Base-by-base conservation (phyloP, 768 basidiomycete genomes). In the Psilocybe cubensis region DNA sequence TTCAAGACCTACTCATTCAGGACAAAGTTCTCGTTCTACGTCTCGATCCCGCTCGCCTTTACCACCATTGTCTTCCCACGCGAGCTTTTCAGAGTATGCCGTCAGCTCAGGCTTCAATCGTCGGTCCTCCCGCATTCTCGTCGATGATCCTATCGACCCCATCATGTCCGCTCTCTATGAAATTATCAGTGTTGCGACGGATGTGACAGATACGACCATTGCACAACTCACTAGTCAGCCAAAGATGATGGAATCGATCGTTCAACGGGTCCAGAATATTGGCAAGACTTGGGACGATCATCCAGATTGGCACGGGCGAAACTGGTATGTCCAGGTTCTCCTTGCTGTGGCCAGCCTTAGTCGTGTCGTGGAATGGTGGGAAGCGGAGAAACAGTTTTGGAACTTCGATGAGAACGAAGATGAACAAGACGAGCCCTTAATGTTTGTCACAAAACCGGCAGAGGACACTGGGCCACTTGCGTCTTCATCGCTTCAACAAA, bases 311-410 rank as follows among this genome's bases (percentile, higher is more conserved):
- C 94, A 95, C 64, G 96, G 97, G 23, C 83, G 96, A 56, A 94
- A 91, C 57, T 99, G 96, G 97, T 98, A 98, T 74, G 95, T 98
- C 51, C 95, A 96, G 69, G 89, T 98, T 24, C 82, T 98, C 4
- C 87, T 98, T 47, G 96, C 97, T 20, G 89, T 98, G 46, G 97
- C 97, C 28, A 94, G 93, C 66, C 86, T 99, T 61, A 92, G 90
- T 72, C 90, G 96, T 56, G 97, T 98, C 25, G 90, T 98, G 61
- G 97, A 98, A 68, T 99, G 97, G 96, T 98, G 95, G 94, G 96
- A 97, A 73, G 97, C 97, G 10, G 96, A 98, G 78, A 96, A 96
- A 68, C 94, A 96, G 64, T 99, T 99, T 73, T 99, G 97, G 97
- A 97, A 97, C 67, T 98, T 98, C 69, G 92, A 96, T 68, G 92